Conservation (phyloP, 257 asterid genomes). For the Mentha longifolia region DNA sequence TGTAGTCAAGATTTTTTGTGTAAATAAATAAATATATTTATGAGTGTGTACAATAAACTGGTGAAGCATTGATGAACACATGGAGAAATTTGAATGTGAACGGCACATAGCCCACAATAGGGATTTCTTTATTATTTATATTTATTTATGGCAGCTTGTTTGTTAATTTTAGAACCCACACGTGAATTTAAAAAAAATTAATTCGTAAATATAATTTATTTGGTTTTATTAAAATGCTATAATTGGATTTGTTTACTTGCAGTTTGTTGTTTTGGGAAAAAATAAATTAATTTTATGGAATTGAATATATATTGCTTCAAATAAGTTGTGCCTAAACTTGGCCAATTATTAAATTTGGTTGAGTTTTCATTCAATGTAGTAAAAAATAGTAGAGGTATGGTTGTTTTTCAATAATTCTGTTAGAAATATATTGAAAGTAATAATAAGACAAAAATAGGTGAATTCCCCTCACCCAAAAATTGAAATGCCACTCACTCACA, state of each 20-base stretch:
- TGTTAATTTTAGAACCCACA: not conserved
- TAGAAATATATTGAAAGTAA: not conserved
- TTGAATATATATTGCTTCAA: not conserved
- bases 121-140: not conserved
- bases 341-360: not conserved
- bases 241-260: not conserved
- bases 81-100: constrained; percentile 36
- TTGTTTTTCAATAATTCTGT: not conserved
- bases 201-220: not conserved
- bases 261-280: not conserved
- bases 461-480: not conserved
- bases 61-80: constrained; percentile 45
- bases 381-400: not conserved
- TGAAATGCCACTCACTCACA: not conserved
- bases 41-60: constrained; percentile 19
- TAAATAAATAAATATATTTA: constrained; percentile 2
- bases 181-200: not conserved
- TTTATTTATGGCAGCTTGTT: not conserved
- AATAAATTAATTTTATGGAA: not conserved
- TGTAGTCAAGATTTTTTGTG: constrained; percentile 13
- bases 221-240: not conserved
- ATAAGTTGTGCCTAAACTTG: not conserved
- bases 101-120: not conserved
- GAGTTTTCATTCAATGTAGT: not conserved
- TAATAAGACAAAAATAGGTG: constrained; percentile 5